phyloP scores from a whole-genome alignment of 306 rosid species.

The Alnus rubra region DNA sequence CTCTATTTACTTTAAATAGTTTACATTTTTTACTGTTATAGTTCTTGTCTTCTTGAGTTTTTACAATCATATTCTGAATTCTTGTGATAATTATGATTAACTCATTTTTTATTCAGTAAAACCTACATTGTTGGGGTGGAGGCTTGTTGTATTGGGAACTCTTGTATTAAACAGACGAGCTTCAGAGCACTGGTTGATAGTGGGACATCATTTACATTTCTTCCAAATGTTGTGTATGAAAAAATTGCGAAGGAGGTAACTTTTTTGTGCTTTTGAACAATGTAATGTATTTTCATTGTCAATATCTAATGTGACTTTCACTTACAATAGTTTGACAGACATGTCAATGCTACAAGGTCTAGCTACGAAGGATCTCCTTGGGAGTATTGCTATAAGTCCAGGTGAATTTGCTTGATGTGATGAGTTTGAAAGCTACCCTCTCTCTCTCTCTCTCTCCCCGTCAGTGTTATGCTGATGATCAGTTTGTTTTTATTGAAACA shows the following conservation, averaged over 20 bases:
- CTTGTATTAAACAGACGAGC: conserved; percentile 63
- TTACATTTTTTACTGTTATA: conserved; percentile 9
- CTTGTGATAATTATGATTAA: conserved; percentile 28
- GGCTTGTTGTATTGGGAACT: conserved; percentile 62
- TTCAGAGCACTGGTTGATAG: conserved; percentile 82
- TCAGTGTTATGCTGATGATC: conserved; percentile 16
- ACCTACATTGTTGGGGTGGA: conserved; percentile 78
- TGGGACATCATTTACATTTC: conserved; percentile 88
- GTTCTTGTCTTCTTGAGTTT: conserved; percentile 7
- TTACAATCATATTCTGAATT: neutral
- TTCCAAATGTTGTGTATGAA: conserved; percentile 70
- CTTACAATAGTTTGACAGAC: conserved; percentile 65
- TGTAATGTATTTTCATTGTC: conserved; percentile 25
- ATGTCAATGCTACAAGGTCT: conserved; percentile 63
- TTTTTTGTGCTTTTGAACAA: conserved; percentile 8
- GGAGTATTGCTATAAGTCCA: conserved; percentile 79
- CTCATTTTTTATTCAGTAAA: conserved; percentile 50
- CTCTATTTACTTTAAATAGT: conserved; percentile 16
- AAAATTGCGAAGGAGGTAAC: conserved; percentile 70
- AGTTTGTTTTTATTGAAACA: conserved; percentile 27
- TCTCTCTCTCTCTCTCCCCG: neutral
- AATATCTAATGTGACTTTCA: conserved; percentile 29
- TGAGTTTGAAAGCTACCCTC: neutral
- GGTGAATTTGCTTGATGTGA: conserved; percentile 43
- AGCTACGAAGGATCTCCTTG: conserved; percentile 63